These are phyloP conservation scores for Arxiozyma bovina DNA, from an alignment of 1,139 yeast species.

Conservation along the genomic window DNA sequence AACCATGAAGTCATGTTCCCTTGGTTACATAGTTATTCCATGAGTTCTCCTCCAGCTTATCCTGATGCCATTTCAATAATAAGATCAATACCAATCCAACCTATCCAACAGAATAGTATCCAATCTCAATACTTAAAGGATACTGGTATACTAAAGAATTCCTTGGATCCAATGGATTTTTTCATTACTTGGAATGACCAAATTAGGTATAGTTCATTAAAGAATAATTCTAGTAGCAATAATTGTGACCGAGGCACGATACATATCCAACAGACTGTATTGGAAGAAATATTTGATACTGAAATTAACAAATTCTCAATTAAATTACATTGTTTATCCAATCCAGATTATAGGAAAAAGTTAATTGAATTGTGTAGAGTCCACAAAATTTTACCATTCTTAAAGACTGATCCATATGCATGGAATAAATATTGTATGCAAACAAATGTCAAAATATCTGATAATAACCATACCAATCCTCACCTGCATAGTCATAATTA, in stretches of 20 bases:
- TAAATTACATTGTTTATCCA: background rate
- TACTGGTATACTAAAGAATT: conserved; percentile 50
- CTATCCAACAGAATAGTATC: background rate
- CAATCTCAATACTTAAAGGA: conserved; percentile 32
- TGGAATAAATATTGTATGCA: conserved; percentile 14
- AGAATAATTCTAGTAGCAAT: background rate
- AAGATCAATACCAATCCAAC: conserved; percentile 31
- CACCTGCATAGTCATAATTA: background rate
- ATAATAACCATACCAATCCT: background rate
- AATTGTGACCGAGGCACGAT: background rate
- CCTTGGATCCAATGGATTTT: conserved; percentile 53
- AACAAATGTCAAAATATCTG: background rate
- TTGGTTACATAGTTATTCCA: conserved; percentile 71
- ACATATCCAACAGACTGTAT: background rate
- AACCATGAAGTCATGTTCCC: conserved; percentile 68
- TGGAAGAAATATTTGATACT: background rate
- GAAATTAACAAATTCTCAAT: background rate
- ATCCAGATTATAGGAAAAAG: background rate
- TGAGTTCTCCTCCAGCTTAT: conserved; percentile 16
- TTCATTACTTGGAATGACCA: conserved; percentile 35
- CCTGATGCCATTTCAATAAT: conserved; percentile 41
- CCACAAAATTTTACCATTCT: conserved; percentile 22
- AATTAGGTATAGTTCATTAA: conserved; percentile 5
- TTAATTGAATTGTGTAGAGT: conserved; percentile 12
- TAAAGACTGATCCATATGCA: conserved; percentile 23